Percentiles rank a stretch among this genome's conserved stretches.
Evolutionary conservation across 2,329 filamentous ascomycete genomes (phyloP).

Genomic region (Pseudogymnoascus destructans): DNA sequence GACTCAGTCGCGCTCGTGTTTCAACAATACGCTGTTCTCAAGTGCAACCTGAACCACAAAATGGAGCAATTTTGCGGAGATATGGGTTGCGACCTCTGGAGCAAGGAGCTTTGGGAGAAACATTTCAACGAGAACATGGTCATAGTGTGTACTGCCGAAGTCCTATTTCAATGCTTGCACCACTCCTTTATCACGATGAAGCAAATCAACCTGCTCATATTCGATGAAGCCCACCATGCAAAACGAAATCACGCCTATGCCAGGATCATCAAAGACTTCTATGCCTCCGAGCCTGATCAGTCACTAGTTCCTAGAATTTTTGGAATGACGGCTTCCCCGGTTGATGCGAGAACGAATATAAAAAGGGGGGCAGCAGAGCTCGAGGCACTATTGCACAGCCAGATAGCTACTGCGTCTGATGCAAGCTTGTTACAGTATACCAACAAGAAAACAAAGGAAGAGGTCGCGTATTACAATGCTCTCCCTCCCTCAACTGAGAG

Average conservation of each 20-base stretch:
- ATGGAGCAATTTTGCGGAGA: slow-evolving; percentile 64
- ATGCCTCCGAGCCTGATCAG: slow-evolving; percentile 37
- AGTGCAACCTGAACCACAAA: slow-evolving; percentile 64
- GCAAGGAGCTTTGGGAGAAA: slow-evolving; percentile 43
- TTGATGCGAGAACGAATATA: slow-evolving; percentile 70
- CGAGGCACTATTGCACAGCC: slow-evolving; percentile 63
- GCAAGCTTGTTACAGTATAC: slow-evolving; percentile 40
- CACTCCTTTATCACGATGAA: slow-evolving; percentile 69
- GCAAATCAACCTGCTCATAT: slow-evolving; percentile 79
- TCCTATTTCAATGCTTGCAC: slow-evolving; percentile 65
- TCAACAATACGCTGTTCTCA: slow-evolving; percentile 75
- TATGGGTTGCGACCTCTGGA: slow-evolving; percentile 49
- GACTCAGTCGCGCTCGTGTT: slow-evolving; percentile 83
- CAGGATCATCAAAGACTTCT: slow-evolving; percentile 79
- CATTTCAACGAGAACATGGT: slow-evolving; percentile 57
- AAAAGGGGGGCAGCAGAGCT: slow-evolving; percentile 56
- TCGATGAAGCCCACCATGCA: slow-evolving; percentile 92
- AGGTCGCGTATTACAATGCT: slow-evolving; percentile 40
- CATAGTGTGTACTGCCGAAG: slow-evolving; percentile 83
- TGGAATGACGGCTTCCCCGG: slow-evolving; percentile 93
- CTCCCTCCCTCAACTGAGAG: slow-evolving; percentile 46
- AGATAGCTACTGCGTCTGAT: slow-evolving; percentile 66
- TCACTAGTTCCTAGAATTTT: slow-evolving; percentile 60
- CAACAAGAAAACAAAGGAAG: slow-evolving; percentile 45
- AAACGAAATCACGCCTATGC: slow-evolving; percentile 92